phyloP scores from a whole-genome alignment of 345 rosid genomes.

The Lepidium sativum region DNA sequence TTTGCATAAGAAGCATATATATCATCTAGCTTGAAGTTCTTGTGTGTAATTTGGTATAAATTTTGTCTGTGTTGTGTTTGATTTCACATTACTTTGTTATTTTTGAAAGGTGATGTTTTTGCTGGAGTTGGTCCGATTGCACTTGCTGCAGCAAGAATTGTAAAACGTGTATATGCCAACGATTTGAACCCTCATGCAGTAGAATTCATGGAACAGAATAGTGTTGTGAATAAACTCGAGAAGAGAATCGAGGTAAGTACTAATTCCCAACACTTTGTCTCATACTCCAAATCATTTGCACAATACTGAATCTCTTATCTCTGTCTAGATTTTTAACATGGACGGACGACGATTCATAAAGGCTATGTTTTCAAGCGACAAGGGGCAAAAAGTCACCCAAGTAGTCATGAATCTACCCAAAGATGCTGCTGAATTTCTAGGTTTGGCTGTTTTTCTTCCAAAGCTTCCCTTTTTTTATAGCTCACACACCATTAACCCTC shows the following conservation, averaged over 20 bases:
- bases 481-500: not conserved
- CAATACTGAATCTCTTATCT: constrained; percentile 2
- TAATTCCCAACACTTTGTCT: not conserved
- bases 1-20: constrained; percentile 2
- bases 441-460: constrained; percentile 21
- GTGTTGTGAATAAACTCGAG: constrained; percentile 71
- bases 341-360: constrained; percentile 80
- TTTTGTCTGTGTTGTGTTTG: not conserved
- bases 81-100: not conserved
- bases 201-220: constrained; percentile 66
- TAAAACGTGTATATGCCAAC: constrained; percentile 79
- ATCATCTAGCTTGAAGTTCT: not conserved
- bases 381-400: constrained; percentile 56
- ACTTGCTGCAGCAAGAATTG: constrained; percentile 73
- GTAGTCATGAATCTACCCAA: constrained; percentile 89
- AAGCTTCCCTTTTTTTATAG: not conserved
- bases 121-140: constrained; percentile 82
- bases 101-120: constrained; percentile 71
- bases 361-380: constrained; percentile 65
- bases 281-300: not conserved
- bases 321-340: constrained; percentile 66
- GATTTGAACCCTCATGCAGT: constrained; percentile 82
- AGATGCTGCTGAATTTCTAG: constrained; percentile 72
- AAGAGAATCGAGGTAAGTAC: constrained; percentile 52
- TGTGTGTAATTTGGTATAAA: not conserved